A percentile compares a stretch with the other conserved stretches of the same genome.
These are phyloP conservation scores for Acanthamoeba healyi DNA, from an alignment of 208 protist species.

Conservation along the genomic window DNA sequence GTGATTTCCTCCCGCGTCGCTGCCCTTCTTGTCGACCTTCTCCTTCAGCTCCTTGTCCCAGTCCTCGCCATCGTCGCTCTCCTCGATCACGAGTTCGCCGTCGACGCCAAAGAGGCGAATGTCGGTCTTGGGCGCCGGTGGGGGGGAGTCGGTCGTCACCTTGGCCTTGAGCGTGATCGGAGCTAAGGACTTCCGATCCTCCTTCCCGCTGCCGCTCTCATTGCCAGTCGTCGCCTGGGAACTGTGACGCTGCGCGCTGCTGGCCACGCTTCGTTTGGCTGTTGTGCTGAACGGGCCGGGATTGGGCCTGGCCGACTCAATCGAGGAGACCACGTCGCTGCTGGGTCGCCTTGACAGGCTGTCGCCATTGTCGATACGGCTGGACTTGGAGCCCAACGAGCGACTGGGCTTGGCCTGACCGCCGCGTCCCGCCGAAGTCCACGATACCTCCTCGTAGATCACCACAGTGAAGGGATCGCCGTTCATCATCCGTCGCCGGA, in stretches of 20 bases:
- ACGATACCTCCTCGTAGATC: not conserved
- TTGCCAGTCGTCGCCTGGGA: no score
- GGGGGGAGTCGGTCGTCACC: no score
- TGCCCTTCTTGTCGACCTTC: not conserved
- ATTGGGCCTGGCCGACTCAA: not conserved
- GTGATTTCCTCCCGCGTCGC: not conserved
- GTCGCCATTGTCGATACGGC: not conserved
- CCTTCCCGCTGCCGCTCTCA: not conserved
- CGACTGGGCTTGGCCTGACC: not conserved
- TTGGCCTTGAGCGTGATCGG: not conserved
- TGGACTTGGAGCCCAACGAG: conserved; percentile 12
- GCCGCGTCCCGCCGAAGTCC: not conserved
- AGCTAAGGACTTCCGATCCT: no score
- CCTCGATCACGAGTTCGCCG: conserved; percentile 21
- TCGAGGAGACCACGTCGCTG: not conserved
- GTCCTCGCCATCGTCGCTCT: not conserved
- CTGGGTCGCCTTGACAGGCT: not conserved
- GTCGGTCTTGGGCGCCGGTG: not conserved
- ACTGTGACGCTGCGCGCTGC: not conserved
- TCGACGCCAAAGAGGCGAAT: conserved; percentile 7
- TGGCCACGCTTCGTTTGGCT: not conserved
- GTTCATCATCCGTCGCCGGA: not conserved
- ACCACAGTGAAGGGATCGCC: conserved; percentile 36
- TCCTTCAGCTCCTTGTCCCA: not conserved
- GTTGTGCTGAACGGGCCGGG: not conserved